These are phyloP conservation scores for Auriscalpium microsporum DNA, from an alignment of 768 basidiomycete genomes.

Conservation along the genomic window DNA sequence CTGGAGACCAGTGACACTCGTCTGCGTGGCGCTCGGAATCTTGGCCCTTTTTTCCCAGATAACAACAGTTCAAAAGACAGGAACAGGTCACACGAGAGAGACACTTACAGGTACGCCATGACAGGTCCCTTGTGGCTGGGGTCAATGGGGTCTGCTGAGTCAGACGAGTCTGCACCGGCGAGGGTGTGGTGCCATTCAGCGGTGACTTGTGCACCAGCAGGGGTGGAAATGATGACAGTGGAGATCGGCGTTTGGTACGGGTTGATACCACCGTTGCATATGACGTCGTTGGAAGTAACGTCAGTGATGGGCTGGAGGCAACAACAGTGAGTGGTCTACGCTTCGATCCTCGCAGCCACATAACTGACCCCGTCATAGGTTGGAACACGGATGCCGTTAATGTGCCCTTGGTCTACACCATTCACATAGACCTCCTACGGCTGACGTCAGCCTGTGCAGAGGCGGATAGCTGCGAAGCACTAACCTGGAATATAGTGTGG, in stretches of 20 bases:
- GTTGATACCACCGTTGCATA: conserved; percentile 55
- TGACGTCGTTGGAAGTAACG: conserved; percentile 44
- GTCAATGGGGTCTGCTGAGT: conserved; percentile 43
- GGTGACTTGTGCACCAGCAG: conserved; percentile 45
- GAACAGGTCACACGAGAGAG: not conserved
- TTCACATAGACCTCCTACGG: conserved; percentile 41
- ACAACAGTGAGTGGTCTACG: not conserved
- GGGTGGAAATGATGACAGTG: conserved; percentile 34
- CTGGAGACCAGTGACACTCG: conserved; percentile 35
- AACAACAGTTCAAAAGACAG: not conserved
- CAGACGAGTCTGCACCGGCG: conserved; percentile 34
- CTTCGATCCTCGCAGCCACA: not conserved
- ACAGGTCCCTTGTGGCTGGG: conserved; percentile 45
- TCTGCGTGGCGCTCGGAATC: conserved; percentile 37
- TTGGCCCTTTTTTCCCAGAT: conserved; percentile 27
- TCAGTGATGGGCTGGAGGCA: conserved; percentile 42
- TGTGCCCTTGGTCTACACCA: conserved; percentile 40
- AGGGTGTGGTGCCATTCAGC: conserved; percentile 47
- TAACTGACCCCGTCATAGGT: conserved; percentile 39
- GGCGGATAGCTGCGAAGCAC: not conserved
- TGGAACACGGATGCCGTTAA: conserved; percentile 37
- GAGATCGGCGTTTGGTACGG: conserved; percentile 43
- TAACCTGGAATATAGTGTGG: conserved; percentile 47
- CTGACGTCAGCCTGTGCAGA: not conserved
- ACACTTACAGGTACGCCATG: conserved; percentile 39